phyloP scores from a whole-genome alignment of 441 rosid species.

The Pelargonium fulgidum region DNA sequence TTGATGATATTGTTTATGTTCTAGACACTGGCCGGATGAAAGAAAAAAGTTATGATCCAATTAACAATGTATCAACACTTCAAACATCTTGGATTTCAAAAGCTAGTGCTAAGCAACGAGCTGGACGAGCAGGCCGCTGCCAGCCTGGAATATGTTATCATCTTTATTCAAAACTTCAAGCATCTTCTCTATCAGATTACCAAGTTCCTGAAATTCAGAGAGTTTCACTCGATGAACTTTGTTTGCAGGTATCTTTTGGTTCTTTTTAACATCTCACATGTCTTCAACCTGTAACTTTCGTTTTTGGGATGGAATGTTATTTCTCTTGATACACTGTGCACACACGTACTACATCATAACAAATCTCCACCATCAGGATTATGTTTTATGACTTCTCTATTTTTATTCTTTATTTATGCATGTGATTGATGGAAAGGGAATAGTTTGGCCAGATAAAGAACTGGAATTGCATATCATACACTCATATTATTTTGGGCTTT shows the following conservation, averaged over 20 bases:
- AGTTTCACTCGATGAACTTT: slow-evolving; percentile 89
- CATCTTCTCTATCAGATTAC: slow-evolving; percentile 73
- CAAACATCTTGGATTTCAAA: slow-evolving; percentile 90
- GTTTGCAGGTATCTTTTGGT: slow-evolving; percentile 62
- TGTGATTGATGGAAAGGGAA: not conserved
- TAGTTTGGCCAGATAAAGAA: not conserved
- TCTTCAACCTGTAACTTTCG: not conserved
- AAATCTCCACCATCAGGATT: not conserved
- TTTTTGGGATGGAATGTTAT: not conserved
- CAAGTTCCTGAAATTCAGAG: slow-evolving; percentile 90
- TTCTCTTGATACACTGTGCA: not conserved
- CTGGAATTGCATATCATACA: too few species aligned
- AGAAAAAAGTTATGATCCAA: slow-evolving; percentile 95
- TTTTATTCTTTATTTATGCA: not conserved
- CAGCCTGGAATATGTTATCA: slow-evolving; percentile 95
- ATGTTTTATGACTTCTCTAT: not conserved
- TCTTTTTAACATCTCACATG: not conserved
- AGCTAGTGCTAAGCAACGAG: slow-evolving; percentile 94
- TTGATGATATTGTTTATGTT: slow-evolving; percentile 96
- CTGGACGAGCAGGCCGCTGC: slow-evolving; percentile 97
- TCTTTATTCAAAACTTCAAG: slow-evolving; percentile 74
- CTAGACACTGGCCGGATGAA: slow-evolving; percentile 97
- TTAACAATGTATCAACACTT: slow-evolving; percentile 80
- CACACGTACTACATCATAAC: not conserved
- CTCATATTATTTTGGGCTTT: too few species aligned